Evolutionary conservation across 2,329 filamentous ascomycete species (phyloP).

Genomic region (Alternaria gansuensis): DNA sequence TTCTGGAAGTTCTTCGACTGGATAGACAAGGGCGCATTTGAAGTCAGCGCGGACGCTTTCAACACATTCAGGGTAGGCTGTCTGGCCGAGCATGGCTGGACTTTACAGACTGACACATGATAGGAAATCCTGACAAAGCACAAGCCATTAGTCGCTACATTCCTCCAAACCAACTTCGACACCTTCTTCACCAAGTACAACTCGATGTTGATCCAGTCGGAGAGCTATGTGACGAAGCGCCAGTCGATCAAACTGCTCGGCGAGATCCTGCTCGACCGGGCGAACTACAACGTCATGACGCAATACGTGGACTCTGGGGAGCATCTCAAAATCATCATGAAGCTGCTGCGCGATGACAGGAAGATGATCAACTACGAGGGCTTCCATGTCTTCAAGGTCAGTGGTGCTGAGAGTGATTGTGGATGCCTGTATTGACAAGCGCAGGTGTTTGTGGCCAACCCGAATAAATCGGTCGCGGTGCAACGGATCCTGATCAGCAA

Average conservation of each 20-base stretch:
- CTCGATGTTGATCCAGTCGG: conserved; percentile 83
- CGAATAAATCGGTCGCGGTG: conserved; percentile 95
- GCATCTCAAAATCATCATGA: conserved; percentile 98
- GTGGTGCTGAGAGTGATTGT: not conserved
- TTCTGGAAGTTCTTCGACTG: conserved; percentile 98
- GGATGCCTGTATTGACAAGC: conserved; percentile 21
- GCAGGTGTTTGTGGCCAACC: conserved; percentile 94
- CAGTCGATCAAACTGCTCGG: conserved; percentile 98
- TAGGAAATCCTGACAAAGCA: conserved; percentile 94
- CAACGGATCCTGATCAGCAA: conserved; percentile 98
- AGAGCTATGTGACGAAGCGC: conserved; percentile 96
- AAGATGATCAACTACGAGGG: conserved; percentile 99
- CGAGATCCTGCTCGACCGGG: conserved; percentile 90
- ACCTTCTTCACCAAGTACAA: conserved; percentile 95
- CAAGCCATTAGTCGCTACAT: conserved; percentile 88
- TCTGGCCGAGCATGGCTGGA: not conserved
- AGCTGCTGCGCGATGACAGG: conserved; percentile 89
- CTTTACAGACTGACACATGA: conserved; percentile 26
- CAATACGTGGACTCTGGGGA: conserved; percentile 94
- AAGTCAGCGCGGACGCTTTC: conserved; percentile 96
- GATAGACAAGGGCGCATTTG: conserved; percentile 96
- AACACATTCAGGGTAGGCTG: conserved; percentile 84
- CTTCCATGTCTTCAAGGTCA: conserved; percentile 95
- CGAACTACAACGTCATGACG: conserved; percentile 98
- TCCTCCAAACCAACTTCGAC: conserved; percentile 88